These are phyloP conservation scores for Vigna angularis DNA, from an alignment of 306 rosid genomes.

Conservation along the genomic window DNA sequence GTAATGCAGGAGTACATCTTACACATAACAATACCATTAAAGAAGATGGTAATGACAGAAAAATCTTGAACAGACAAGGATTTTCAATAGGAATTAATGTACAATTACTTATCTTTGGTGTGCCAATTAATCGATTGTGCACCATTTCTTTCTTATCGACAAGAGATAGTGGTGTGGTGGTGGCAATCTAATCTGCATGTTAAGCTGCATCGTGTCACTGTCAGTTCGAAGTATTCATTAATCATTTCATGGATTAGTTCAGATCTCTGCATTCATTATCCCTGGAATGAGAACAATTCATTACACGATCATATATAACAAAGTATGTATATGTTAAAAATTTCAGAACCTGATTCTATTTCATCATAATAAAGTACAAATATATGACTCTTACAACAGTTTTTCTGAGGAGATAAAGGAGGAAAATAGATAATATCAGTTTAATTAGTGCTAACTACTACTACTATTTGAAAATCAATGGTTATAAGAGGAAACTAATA, in stretches of 20 bases:
- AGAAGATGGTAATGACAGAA: background rate
- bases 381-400: background rate
- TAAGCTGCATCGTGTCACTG: conserved; percentile 28
- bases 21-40: background rate
- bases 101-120: background rate
- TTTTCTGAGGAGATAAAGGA: background rate
- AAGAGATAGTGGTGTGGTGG: background rate
- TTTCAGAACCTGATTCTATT: background rate
- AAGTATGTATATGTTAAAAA: background rate
- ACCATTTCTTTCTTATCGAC: conserved; percentile 27
- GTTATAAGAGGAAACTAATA: background rate
- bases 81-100: background rate
- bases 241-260: conserved; percentile 35
- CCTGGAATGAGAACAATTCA: conserved; percentile 3
- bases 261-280: conserved; percentile 31
- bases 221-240: conserved; percentile 34
- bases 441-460: too few species aligned
- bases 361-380: background rate
- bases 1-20: background rate
- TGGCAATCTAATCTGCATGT: conserved; percentile 28
- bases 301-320: conserved; percentile 12
- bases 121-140: background rate
- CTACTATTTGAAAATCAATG: too few species aligned
- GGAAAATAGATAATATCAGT: too few species aligned
- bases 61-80: conserved; percentile 8